Percentiles rank a stretch among this genome's conserved stretches.
phyloP scores from a whole-genome alignment of 2,329 filamentous ascomycete species.

The Exophiala phaeomuriformis region DNA sequence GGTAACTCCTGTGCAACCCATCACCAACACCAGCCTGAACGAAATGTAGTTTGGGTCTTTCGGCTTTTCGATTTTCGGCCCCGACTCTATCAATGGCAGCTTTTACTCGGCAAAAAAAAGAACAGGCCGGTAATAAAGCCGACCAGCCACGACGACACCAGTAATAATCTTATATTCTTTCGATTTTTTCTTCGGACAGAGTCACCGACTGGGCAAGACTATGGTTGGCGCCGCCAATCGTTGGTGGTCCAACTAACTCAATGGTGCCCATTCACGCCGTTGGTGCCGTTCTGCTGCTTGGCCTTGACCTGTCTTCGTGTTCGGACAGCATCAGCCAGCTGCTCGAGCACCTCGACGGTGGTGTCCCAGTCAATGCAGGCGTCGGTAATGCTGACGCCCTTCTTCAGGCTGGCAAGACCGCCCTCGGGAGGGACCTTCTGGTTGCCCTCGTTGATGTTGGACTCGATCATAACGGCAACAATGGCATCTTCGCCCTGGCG shows the following conservation, averaged over 20 bases:
- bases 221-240: background rate
- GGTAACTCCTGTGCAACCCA: too few relatives aligned
- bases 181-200: too few relatives aligned
- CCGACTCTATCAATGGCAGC: too few relatives aligned
- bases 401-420: constrained; percentile 72
- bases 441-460: constrained; percentile 87
- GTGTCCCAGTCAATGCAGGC: constrained; percentile 92
- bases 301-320: constrained; percentile 54
- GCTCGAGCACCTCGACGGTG: constrained; percentile 72
- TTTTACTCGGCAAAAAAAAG: too few relatives aligned
- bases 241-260: background rate
- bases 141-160: too few relatives aligned
- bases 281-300: constrained; percentile 26
- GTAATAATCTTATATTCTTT: too few relatives aligned
- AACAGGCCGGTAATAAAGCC: too few relatives aligned
- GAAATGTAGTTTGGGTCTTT: too few relatives aligned
- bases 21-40: too few relatives aligned
- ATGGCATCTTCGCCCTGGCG: constrained; percentile 74
- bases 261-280: constrained; percentile 29
- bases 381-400: constrained; percentile 95
- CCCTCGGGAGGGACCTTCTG: constrained; percentile 82
- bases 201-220: background rate
- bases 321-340: constrained; percentile 76
- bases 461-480: constrained; percentile 99
- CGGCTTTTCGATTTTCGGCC: too few relatives aligned